phyloP scores from a whole-genome alignment of 371 early-diverging fungal genomes.

The Dinochytrium kinnereticum region DNA sequence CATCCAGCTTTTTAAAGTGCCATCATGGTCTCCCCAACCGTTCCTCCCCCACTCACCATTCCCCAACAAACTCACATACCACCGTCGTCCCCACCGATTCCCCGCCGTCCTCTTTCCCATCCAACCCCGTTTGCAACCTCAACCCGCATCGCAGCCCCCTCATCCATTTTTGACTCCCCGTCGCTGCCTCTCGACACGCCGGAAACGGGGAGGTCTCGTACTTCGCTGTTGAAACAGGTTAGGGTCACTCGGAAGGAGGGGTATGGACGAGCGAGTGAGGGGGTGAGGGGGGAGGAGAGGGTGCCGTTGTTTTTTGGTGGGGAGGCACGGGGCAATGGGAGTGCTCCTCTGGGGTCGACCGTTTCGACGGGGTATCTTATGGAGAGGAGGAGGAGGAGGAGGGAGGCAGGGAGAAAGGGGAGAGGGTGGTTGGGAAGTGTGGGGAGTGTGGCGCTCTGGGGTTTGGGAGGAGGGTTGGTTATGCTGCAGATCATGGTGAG shows the following conservation, averaged over 20 bases:
- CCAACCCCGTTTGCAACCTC: neutral
- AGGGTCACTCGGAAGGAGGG: conserved; percentile 6
- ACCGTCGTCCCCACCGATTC: neutral
- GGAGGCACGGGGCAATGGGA: neutral
- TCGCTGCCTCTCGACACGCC: neutral
- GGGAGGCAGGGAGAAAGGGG: neutral
- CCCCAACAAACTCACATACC: neutral
- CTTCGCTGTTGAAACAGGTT: neutral
- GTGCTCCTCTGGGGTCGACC: neutral
- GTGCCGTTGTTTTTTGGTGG: neutral
- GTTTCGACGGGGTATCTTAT: neutral
- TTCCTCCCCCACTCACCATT: neutral
- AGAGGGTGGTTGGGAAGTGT: neutral
- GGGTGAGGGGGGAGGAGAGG: neutral
- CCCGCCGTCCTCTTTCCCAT: neutral
- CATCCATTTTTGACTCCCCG: neutral
- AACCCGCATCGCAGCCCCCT: neutral
- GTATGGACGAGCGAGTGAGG: neutral
- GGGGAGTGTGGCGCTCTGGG: neutral
- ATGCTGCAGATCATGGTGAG: neutral
- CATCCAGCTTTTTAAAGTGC: neutral
- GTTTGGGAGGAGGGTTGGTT: neutral
- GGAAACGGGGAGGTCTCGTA: neutral
- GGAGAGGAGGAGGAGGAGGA: neutral
- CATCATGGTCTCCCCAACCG: neutral